Base-by-base conservation (phyloP, 805 yeast genomes). In the Clavispora santaluciae region DNA sequence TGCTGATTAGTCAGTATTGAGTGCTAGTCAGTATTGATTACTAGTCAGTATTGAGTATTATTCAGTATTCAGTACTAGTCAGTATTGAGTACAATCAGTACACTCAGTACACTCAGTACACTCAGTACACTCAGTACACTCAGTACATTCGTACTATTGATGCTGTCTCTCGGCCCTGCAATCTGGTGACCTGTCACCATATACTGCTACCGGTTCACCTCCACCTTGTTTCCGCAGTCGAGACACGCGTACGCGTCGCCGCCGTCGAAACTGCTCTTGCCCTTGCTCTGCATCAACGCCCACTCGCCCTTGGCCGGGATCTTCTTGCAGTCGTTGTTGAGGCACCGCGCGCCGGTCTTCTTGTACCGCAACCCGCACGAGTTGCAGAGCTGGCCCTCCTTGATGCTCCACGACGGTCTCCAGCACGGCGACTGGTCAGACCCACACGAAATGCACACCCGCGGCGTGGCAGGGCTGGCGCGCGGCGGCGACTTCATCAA, bases 221-320 rank as follows among this genome's bases (percentile, higher is more conserved):
- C 74, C 3, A 70, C 75, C 45, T 64, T 54, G 56, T 61, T 59
- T 8, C 69, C 72, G 53, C 75, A 70, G 23, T 64, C 73, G 36
- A 69, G 56, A 45, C 75, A 70, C 39, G 66, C 56, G 50, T 66
- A 62, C 15, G 70, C 71, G 37, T 57, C 63, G 22, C 43, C 45
- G 5, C 71, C 72, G n/a, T 65, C 70, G 48, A 66, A 68, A 22
- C 40, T 40, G 22, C 48, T 42, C 37, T 72, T 70, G 13, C 87
- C 90, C 58, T 83, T 79, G 42, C 77, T 73, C 56, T 81, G 83
- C 91, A 90, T 90, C 24, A 86, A 70, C 4, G 88, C 77, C 86
- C 96, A 85, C 64, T 91, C 98, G 46, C 96, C 91, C 64, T 91
- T 90, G 16, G 97, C 95, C 4, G 99, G 99, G 45, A 91, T 89